A percentile compares a stretch with the other conserved stretches of the same genome.
phyloP scores from a whole-genome alignment of 495 filamentous ascomycete genomes.

The Ascodesmis nigricans region DNA sequence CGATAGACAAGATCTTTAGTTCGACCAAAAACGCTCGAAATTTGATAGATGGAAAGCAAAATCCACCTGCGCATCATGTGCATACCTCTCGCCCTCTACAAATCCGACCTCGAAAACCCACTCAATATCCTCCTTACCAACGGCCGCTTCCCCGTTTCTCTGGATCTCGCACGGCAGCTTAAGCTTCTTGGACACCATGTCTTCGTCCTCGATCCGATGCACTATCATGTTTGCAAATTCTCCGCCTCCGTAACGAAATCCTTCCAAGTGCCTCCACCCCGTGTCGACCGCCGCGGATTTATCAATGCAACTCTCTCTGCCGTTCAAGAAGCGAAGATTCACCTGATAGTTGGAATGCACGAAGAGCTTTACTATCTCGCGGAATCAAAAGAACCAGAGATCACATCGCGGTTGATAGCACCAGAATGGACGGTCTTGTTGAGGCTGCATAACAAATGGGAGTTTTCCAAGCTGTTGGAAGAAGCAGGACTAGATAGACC shows the following conservation, averaged over 20 bases:
- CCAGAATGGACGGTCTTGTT: slow-evolving; percentile 10
- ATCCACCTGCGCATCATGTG: too few species aligned
- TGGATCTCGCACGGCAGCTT: slow-evolving; percentile 22
- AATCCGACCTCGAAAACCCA: too few species aligned
- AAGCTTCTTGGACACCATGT: slow-evolving; percentile 17
- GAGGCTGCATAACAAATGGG: slow-evolving; percentile 21
- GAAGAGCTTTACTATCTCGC: slow-evolving; percentile 23
- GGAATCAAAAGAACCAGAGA: slow-evolving; percentile 6
- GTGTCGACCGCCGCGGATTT: slow-evolving; percentile 16
- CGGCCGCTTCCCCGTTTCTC: slow-evolving; percentile 23
- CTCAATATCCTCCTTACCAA: slow-evolving; percentile 24
- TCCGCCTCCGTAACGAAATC: slow-evolving; percentile 15
- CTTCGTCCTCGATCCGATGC: slow-evolving; percentile 22
- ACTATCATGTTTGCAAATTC: slow-evolving; percentile 23
- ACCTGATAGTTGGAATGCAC: slow-evolving; percentile 22
- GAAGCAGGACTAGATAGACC: slow-evolving; percentile 13
- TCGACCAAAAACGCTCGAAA: too few species aligned
- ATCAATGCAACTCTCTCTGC: slow-evolving; percentile 10
- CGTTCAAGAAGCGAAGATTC: slow-evolving; percentile 15
- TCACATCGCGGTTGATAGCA: slow-evolving; percentile 14
- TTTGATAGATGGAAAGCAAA: too few species aligned
- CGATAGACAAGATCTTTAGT: too few species aligned
- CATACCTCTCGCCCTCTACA: too few species aligned
- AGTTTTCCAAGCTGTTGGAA: slow-evolving; percentile 13
- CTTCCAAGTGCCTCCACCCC: slow-evolving; percentile 15